phyloP scores from a whole-genome alignment of 345 rosid species.

The Camelina laxa region DNA sequence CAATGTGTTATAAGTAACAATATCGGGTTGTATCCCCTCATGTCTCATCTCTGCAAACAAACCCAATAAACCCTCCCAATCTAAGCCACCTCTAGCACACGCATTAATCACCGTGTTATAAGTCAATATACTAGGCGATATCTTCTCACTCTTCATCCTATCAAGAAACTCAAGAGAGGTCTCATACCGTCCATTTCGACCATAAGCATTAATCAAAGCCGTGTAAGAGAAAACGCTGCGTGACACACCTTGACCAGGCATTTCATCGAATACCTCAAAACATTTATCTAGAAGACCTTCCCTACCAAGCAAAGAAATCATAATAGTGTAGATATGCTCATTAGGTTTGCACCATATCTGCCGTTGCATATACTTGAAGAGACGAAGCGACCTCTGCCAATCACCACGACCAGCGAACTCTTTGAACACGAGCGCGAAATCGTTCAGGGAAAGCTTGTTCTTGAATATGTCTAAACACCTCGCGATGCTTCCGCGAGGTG shows the following conservation, averaged over 20 bases:
- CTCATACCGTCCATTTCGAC: slow-evolving; percentile 76
- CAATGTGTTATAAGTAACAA: slow-evolving; percentile 88
- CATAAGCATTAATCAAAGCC: slow-evolving; percentile 86
- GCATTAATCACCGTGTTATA: slow-evolving; percentile 91
- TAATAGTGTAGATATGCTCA: slow-evolving; percentile 93
- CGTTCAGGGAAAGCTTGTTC: slow-evolving; percentile 88
- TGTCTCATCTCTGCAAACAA: slow-evolving; percentile 98
- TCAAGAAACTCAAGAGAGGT: slow-evolving; percentile 76
- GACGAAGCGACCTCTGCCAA: slow-evolving; percentile 92
- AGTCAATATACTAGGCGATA: slow-evolving; percentile 78
- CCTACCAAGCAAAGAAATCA: slow-evolving; percentile 85
- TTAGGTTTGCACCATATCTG: slow-evolving; percentile 98
- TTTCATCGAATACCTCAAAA: slow-evolving; percentile 83
- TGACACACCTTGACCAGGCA: slow-evolving; percentile 76
- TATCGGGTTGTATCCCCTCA: slow-evolving; percentile 83
- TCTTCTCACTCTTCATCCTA: slow-evolving; percentile 84
- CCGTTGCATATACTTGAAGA: slow-evolving; percentile 96
- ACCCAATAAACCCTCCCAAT: slow-evolving; percentile 91
- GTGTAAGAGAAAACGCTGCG: slow-evolving; percentile 91
- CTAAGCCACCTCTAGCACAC: slow-evolving; percentile 88
- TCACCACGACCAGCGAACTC: slow-evolving; percentile 95
- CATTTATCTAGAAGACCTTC: slow-evolving; percentile 87
- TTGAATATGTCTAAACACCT: slow-evolving; percentile 82
- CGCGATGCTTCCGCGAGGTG: slow-evolving; percentile 97
- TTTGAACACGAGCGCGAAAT: slow-evolving; percentile 87